These are phyloP conservation scores for Aethionema arabicum DNA, from an alignment of 345 rosid genomes.

Conservation along the genomic window DNA sequence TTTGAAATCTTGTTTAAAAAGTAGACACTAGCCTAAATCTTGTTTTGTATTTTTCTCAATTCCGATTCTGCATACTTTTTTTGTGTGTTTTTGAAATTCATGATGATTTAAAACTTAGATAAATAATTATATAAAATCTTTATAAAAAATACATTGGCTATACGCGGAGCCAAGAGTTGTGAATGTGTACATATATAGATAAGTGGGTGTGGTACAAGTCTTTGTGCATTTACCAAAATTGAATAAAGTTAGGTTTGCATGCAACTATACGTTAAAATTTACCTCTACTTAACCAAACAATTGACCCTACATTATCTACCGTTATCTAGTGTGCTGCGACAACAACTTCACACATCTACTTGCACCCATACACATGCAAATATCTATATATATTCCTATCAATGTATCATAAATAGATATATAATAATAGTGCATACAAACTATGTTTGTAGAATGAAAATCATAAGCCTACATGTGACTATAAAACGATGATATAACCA, in stretches of 20 bases:
- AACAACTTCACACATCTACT: slow-evolving; percentile 25
- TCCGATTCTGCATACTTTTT: not conserved
- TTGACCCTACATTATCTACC: slow-evolving; percentile 27
- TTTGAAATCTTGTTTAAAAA: too few relatives aligned
- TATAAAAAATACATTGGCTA: not conserved
- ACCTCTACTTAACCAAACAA: slow-evolving; percentile 29
- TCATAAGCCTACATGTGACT: too few relatives aligned
- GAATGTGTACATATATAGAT: slow-evolving; percentile 15
- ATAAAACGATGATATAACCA: too few relatives aligned
- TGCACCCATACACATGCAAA: slow-evolving; percentile 35
- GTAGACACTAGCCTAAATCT: too few relatives aligned
- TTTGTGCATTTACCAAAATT: slow-evolving; percentile 25
- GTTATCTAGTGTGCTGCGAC: slow-evolving; percentile 7
- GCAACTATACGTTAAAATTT: slow-evolving; percentile 22
- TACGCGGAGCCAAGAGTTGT: not conserved
- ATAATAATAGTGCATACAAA: not conserved
- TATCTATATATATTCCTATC: slow-evolving; percentile 14
- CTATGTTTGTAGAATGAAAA: not conserved
- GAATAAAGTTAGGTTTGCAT: slow-evolving; percentile 25
- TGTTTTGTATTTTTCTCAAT: too few relatives aligned
- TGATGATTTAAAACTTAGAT: not conserved
- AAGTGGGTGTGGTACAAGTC: slow-evolving; percentile 17
- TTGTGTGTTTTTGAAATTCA: too few relatives aligned
- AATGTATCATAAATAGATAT: slow-evolving; percentile 8
- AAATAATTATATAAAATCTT: not conserved